Evolutionary conservation across 768 basidiomycete genomes (phyloP).

Genomic region (Kwoniella sp.): DNA sequence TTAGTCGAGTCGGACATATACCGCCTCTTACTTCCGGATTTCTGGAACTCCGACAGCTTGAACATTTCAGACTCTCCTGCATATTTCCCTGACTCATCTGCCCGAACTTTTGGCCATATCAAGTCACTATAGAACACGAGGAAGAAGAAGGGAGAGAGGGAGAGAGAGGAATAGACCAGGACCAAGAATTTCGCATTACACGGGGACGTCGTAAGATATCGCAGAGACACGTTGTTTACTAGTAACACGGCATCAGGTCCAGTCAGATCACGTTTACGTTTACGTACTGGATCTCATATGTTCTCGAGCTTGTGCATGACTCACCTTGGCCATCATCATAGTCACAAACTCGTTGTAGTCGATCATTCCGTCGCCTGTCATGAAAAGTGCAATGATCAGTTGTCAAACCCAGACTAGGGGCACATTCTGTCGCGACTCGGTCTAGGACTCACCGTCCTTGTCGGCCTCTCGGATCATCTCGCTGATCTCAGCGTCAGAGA

Average conservation of each 20-base stretch:
- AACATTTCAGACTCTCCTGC: not conserved
- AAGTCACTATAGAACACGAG: not conserved
- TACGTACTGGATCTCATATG: too few species aligned
- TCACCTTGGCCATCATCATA: conserved; percentile 50
- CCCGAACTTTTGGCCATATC: not conserved
- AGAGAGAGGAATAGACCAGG: not conserved
- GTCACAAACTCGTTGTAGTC: conserved; percentile 54
- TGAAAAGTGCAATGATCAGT: conserved; percentile 1
- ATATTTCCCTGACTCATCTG: not conserved
- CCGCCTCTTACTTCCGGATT: too few species aligned
- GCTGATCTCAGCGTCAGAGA: conserved; percentile 82
- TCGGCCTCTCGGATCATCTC: conserved; percentile 98
- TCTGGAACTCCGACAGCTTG: too few species aligned
- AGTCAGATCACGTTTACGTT: too few species aligned
- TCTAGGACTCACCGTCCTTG: conserved; percentile 73
- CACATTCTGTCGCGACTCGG: not conserved
- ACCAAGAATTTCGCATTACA: not conserved
- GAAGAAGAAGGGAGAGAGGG: not conserved
- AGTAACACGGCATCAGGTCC: not conserved
- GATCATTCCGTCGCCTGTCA: conserved; percentile 42
- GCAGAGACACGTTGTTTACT: not conserved
- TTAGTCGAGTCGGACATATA: too few species aligned
- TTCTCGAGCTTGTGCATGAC: conserved; percentile 9
- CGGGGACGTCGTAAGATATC: not conserved
- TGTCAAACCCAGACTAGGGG: not conserved